A percentile compares a stretch with the other conserved stretches of the same genome.
phyloP scores from a whole-genome alignment of 805 yeast species.

The Sugiyamaella smithiae region DNA sequence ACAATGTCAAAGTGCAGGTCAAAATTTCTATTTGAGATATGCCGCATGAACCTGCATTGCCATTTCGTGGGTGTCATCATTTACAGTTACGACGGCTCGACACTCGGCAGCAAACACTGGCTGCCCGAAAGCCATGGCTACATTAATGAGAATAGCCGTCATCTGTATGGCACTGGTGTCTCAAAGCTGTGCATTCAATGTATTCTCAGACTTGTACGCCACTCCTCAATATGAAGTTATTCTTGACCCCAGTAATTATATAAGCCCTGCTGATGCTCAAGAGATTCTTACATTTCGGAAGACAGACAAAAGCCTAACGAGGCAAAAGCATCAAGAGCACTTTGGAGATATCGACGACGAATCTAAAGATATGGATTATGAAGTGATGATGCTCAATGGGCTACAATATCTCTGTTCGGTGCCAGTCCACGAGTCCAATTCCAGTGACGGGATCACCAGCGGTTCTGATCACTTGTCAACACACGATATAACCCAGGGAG shows the following conservation, averaged over 20 bases:
- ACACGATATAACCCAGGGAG: not conserved
- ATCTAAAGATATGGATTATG: conserved; percentile 8
- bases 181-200: conserved; percentile 14
- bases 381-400: conserved; percentile 18
- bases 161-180: too few species aligned
- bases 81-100: too few species aligned
- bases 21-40: too few species aligned
- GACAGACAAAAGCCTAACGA: not conserved
- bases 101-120: too few species aligned
- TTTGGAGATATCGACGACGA: not conserved
- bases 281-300: not conserved
- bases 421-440: conserved; percentile 11
- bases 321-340: not conserved
- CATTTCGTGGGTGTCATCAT: too few species aligned
- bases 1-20: too few species aligned
- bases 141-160: too few species aligned
- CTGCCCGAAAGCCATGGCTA: too few species aligned
- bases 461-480: not conserved
- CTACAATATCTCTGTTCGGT: conserved; percentile 23
- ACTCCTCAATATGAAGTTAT: conserved; percentile 14
- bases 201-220: conserved; percentile 13
- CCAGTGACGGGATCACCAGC: not conserved
- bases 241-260: not conserved
- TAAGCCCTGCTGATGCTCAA: conserved; percentile 6
- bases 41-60: too few species aligned